Percentiles rank a stretch among this genome's conserved stretches.
phyloP scores from a whole-genome alignment of 169 alveolate genomes.

The Perkinsus chesapeaki region DNA sequence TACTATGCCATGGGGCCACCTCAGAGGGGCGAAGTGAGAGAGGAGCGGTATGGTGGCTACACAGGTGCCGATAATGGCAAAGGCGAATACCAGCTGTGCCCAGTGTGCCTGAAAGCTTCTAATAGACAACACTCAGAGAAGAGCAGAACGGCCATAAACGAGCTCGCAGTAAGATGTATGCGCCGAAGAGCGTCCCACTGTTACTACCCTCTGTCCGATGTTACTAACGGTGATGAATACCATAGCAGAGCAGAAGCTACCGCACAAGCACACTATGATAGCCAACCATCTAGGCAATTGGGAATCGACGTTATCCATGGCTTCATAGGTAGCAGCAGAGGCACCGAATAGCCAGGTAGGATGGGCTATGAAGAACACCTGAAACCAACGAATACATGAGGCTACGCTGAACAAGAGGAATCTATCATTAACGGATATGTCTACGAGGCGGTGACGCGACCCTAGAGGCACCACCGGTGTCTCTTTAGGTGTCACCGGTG shows the following conservation, averaged over 20 bases:
- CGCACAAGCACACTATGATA: background rate
- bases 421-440: background rate
- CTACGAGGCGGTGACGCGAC: too few relatives aligned
- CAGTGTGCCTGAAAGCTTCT: background rate
- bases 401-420: background rate
- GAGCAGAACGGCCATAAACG: too few relatives aligned
- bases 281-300: background rate
- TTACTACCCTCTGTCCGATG: background rate
- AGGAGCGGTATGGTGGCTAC: background rate
- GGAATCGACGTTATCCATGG: background rate
- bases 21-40: background rate
- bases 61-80: background rate
- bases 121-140: too few relatives aligned
- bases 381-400: background rate
- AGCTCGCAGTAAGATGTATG: too few relatives aligned
- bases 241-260: constrained; percentile 4
- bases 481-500: too few relatives aligned
- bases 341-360: background rate
- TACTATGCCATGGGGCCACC: background rate
- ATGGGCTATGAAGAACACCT: background rate
- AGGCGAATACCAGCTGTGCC: background rate
- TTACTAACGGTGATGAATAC: background rate
- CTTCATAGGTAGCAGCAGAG: background rate
- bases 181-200: too few relatives aligned
- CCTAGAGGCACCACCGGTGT: too few relatives aligned